Evolutionary conservation across 2,329 filamentous ascomycete species (phyloP).

Genomic region (Rhinocladiella mackenziei): DNA sequence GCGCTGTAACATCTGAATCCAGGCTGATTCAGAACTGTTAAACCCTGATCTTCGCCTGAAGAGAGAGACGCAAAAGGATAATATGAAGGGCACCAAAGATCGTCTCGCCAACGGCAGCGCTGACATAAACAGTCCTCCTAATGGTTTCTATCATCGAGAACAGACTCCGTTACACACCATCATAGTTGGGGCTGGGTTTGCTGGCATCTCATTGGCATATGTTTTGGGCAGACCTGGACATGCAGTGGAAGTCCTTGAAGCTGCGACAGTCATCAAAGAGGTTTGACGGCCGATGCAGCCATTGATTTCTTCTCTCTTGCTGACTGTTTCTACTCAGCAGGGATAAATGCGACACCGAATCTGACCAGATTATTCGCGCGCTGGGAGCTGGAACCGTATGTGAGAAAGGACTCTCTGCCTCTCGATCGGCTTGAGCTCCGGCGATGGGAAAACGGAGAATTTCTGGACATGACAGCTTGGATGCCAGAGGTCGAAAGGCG

Average conservation of each 20-base stretch:
- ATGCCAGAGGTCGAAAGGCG: conserved; percentile 21
- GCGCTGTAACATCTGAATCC: too few species aligned
- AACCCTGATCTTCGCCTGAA: too few species aligned
- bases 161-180: too few species aligned
- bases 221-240: conserved; percentile 1
- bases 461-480: not conserved
- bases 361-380: not conserved
- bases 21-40: too few species aligned
- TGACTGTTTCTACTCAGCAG: too few species aligned
- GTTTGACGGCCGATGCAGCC: too few species aligned
- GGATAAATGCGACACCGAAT: conserved; percentile 1
- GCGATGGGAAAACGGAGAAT: conserved; percentile 7
- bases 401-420: not conserved
- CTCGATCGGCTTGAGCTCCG: not conserved
- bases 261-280: conserved; percentile 1
- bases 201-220: not conserved
- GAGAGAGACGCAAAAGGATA: too few species aligned
- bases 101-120: too few species aligned
- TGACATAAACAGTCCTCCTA: too few species aligned
- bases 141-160: too few species aligned
- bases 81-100: too few species aligned
- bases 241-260: conserved; percentile 1
- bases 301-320: too few species aligned
- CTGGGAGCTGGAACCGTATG: not conserved
- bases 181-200: conserved; percentile 6